These are phyloP conservation scores for Phaffia australis DNA, from an alignment of 768 basidiomycete genomes.

Conservation along the genomic window DNA sequence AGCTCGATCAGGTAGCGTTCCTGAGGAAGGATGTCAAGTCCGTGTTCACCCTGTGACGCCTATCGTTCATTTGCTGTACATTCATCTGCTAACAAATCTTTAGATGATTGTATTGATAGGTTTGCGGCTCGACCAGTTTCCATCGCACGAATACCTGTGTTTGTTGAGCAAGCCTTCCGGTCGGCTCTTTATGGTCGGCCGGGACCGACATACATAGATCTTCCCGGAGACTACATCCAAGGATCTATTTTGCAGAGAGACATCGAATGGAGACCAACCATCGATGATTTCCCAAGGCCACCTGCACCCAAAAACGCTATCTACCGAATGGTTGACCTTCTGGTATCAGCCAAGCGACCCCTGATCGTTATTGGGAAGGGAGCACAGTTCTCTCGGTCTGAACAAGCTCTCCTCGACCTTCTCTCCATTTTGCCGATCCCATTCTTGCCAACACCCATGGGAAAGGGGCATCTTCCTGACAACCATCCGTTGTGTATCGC, in stretches of 20 bases:
- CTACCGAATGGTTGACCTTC: slow-evolving; percentile 19
- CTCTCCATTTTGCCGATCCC: slow-evolving; percentile 25
- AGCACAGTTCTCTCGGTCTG: slow-evolving; percentile 28
- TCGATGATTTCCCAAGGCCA: slow-evolving; percentile 6
- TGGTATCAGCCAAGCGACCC: slow-evolving; percentile 26
- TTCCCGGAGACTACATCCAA: slow-evolving; percentile 29
- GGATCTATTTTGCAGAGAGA: slow-evolving; percentile 1
- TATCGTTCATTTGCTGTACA: neutral
- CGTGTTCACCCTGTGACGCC: neutral
- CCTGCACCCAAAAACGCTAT: slow-evolving; percentile 17
- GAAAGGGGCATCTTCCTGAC: slow-evolving; percentile 28
- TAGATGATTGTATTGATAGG: slow-evolving; percentile 5
- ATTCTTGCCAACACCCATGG: slow-evolving; percentile 30
- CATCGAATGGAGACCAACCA: neutral
- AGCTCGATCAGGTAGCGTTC: slow-evolving; percentile 28
- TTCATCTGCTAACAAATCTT: too few relatives aligned
- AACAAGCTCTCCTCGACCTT: slow-evolving; percentile 19
- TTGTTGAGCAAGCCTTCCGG: slow-evolving; percentile 26
- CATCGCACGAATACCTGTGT: slow-evolving; percentile 20
- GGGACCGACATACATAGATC: slow-evolving; percentile 28
- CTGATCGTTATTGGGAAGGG: slow-evolving; percentile 29
- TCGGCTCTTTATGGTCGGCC: slow-evolving; percentile 27
- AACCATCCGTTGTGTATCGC: slow-evolving; percentile 27
- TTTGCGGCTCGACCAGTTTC: slow-evolving; percentile 26
- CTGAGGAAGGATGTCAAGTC: slow-evolving; percentile 21